Conservation (phyloP, 257 asterid genomes). For the Plantago ovata region DNA sequence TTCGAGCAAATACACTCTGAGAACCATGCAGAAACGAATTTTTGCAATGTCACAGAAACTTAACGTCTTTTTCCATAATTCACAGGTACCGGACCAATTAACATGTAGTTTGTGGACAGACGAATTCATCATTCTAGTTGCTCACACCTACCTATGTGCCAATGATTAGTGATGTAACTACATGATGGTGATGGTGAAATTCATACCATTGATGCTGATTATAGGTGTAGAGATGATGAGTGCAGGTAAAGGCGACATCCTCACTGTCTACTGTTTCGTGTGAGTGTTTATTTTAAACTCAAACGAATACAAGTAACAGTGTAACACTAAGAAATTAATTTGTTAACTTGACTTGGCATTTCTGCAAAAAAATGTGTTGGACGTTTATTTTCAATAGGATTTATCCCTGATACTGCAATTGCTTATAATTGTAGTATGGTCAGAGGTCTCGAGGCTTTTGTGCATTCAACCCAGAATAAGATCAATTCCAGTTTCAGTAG, state of each 20-base stretch:
- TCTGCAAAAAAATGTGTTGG: no score
- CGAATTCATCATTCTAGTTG: background rate
- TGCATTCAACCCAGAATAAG: background rate
- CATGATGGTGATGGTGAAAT: conserved; percentile 8
- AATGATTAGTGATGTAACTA: background rate
- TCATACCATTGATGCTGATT: conserved; percentile 13
- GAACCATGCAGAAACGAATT: background rate
- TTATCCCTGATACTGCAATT: no score
- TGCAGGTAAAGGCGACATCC: background rate
- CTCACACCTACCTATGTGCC: background rate
- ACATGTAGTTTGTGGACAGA: conserved; percentile 16
- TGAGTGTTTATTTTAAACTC: background rate
- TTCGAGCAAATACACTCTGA: no score
- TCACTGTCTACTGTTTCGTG: background rate
- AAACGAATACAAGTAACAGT: background rate
- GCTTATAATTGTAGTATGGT: no score
- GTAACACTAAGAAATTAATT: background rate
- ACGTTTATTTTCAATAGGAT: no score
- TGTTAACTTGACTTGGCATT: no score
- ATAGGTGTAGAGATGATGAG: background rate
- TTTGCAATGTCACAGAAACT: background rate
- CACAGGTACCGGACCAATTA: conserved; percentile 55
- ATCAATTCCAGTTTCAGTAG: background rate
- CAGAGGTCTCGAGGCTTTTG: background rate
- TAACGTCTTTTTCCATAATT: background rate